These are phyloP conservation scores for Myxozyma melibiosi DNA, from an alignment of 805 yeast species.

Conservation along the genomic window DNA sequence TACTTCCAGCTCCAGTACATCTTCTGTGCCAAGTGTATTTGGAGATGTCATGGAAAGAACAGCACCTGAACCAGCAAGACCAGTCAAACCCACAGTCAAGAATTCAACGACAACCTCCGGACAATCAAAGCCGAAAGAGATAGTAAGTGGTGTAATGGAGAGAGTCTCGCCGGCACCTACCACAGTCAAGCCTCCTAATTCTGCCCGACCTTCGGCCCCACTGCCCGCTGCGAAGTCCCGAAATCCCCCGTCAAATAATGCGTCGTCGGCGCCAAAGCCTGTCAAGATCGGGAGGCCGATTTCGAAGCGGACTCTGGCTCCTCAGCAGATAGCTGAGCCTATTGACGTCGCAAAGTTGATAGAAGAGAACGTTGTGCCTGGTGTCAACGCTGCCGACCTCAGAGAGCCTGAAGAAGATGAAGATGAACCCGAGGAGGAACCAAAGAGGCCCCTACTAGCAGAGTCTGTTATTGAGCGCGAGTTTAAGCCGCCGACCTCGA, in stretches of 20 bases:
- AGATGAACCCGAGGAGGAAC: conserved; percentile 8
- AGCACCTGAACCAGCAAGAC: background rate
- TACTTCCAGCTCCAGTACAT: too few species aligned
- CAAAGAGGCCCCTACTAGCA: conserved; percentile 19
- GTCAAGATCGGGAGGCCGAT: background rate
- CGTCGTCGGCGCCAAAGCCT: background rate
- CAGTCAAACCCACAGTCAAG: background rate
- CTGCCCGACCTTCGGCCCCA: too few species aligned
- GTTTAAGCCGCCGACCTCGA: conserved; percentile 2
- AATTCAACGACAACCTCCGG: too few species aligned
- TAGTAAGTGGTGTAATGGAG: too few species aligned
- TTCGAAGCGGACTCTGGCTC: background rate
- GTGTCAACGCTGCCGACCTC: background rate
- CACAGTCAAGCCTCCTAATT: too few species aligned
- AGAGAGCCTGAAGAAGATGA: background rate
- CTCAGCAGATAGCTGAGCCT: conserved; percentile 1
- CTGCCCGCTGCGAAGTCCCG: too few species aligned
- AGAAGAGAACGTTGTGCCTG: conserved; percentile 10
- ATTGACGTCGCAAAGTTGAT: conserved; percentile 21
- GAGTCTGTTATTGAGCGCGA: conserved; percentile 27
- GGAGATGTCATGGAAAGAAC: conserved; percentile 7
- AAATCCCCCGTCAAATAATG: background rate
- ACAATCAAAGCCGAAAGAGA: too few species aligned
- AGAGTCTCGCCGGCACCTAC: too few species aligned
- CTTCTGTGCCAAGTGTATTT: too few species aligned